Conservation (phyloP, 2,329 filamentous ascomycete genomes). For the Exophiala spinifera region DNA sequence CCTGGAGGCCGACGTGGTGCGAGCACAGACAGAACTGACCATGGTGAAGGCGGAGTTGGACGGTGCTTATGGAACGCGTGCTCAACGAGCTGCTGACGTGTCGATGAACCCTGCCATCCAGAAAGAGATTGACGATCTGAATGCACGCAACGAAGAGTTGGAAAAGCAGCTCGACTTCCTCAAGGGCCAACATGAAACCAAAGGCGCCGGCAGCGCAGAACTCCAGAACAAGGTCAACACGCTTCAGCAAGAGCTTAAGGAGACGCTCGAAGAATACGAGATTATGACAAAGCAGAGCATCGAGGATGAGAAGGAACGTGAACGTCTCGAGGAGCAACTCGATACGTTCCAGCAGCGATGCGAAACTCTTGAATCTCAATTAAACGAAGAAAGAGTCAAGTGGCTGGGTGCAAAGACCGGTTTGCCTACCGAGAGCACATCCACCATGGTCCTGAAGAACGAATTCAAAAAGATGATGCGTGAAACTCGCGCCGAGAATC, state of each 20-base stretch:
- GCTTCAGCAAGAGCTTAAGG: slow-evolving; percentile 63
- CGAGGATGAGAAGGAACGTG: slow-evolving; percentile 68
- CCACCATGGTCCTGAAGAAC: slow-evolving; percentile 65
- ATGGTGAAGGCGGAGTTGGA: slow-evolving; percentile 88
- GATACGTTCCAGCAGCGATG: slow-evolving; percentile 63
- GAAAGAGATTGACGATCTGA: slow-evolving; percentile 58
- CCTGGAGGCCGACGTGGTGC: slow-evolving; percentile 62
- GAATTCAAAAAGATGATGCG: slow-evolving; percentile 82
- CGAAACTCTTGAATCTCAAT: slow-evolving; percentile 60
- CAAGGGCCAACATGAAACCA: slow-evolving; percentile 34
- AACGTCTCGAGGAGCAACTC: slow-evolving; percentile 60
- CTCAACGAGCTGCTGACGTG: slow-evolving; percentile 65
- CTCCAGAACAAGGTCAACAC: slow-evolving; percentile 50
- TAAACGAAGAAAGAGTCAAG: slow-evolving; percentile 65
- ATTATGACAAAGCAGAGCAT: slow-evolving; percentile 66
- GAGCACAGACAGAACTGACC: slow-evolving; percentile 75
- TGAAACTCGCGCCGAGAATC: slow-evolving; percentile 64
- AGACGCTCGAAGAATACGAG: slow-evolving; percentile 68
- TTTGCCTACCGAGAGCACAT: slow-evolving; percentile 55
- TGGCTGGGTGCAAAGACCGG: slow-evolving; percentile 58
- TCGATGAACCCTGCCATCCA: slow-evolving; percentile 56
- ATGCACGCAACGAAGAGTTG: slow-evolving; percentile 46
- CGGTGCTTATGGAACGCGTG: slow-evolving; percentile 81
- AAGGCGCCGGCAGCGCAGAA: slow-evolving; percentile 31
- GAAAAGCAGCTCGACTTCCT: slow-evolving; percentile 47